Conservation (phyloP, 495 filamentous ascomycete genomes). For the Aspergillus haitiensis region DNA sequence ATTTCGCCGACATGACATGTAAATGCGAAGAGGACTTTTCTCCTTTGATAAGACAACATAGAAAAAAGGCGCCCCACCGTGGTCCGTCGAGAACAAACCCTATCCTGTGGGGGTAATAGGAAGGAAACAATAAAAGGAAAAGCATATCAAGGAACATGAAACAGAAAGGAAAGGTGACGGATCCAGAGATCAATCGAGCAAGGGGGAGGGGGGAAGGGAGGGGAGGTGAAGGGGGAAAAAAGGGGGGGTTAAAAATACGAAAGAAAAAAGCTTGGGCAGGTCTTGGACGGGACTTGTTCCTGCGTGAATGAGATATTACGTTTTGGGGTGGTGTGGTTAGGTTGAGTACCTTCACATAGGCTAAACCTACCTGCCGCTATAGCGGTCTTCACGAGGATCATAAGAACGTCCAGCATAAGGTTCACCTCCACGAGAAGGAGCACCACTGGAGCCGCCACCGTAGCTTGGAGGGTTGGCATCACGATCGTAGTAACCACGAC, state of each 20-base stretch:
- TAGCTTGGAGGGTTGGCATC: conserved; percentile 42
- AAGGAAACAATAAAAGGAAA: conserved; percentile 22
- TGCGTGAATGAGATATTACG: background rate
- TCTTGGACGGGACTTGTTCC: background rate
- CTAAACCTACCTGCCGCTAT: conserved; percentile 44
- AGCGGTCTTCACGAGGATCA: conserved; percentile 39
- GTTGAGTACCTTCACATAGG: conserved; percentile 11
- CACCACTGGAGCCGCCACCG: conserved; percentile 32
- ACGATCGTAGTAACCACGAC: conserved; percentile 48
- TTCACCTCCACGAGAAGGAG: conserved; percentile 19
- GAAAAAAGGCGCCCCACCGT: conserved; percentile 34
- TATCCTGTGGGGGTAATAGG: conserved; percentile 26
- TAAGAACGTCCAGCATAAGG: conserved; percentile 22
- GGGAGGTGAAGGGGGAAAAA: conserved; percentile 14
- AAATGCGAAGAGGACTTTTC: conserved; percentile 33
- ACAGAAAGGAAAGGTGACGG: conserved; percentile 12
- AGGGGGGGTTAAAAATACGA: background rate
- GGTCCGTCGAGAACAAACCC: conserved; percentile 39
- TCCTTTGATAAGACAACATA: conserved; percentile 33
- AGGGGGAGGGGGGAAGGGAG: conserved; percentile 16
- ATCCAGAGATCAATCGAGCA: conserved; percentile 3
- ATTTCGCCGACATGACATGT: conserved; percentile 38
- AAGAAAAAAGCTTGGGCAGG: conserved; percentile 11
- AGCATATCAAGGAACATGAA: conserved; percentile 19
- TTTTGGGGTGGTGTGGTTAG: conserved; percentile 14